These are phyloP conservation scores for Penicillium roqueforti DNA, from an alignment of 495 filamentous ascomycete species.

Conservation along the genomic window DNA sequence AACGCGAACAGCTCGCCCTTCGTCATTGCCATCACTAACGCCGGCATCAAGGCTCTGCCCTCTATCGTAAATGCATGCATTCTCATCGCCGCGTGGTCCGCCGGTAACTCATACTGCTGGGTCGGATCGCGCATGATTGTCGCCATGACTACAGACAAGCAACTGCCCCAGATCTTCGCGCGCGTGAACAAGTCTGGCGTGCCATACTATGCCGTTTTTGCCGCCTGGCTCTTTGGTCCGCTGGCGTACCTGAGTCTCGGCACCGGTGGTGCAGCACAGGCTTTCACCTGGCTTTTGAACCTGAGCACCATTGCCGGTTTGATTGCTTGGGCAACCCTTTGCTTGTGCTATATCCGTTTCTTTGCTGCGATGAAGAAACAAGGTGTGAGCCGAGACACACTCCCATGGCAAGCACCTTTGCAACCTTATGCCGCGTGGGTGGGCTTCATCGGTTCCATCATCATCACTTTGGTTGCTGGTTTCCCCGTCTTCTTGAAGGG, in stretches of 20 bases:
- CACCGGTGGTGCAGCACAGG: slow-evolving; percentile 34
- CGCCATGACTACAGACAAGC: slow-evolving; percentile 36
- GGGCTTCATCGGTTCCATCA: slow-evolving; percentile 52
- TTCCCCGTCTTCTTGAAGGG: slow-evolving; percentile 39
- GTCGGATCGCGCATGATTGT: slow-evolving; percentile 37
- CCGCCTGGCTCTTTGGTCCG: slow-evolving; percentile 31
- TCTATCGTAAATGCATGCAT: slow-evolving; percentile 75
- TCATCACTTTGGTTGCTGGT: slow-evolving; percentile 40
- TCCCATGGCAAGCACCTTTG: slow-evolving; percentile 55
- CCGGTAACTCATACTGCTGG: slow-evolving; percentile 56
- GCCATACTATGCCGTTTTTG: slow-evolving; percentile 34
- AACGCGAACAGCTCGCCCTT: slow-evolving; percentile 50
- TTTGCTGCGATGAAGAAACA: slow-evolving; percentile 55
- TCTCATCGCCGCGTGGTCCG: slow-evolving; percentile 61
- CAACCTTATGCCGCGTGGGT: slow-evolving; percentile 62
- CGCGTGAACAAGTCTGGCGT: slow-evolving; percentile 32
- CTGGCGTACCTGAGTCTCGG: slow-evolving; percentile 40
- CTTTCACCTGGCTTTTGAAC: slow-evolving; percentile 60
- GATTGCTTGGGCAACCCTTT: slow-evolving; percentile 60
- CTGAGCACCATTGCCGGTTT: slow-evolving; percentile 55
- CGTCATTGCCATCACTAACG: slow-evolving; percentile 55
- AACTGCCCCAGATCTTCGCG: slow-evolving; percentile 34
- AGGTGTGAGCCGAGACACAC: slow-evolving; percentile 49
- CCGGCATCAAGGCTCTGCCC: slow-evolving; percentile 63
- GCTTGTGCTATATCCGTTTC: slow-evolving; percentile 60